A percentile compares a stretch with the other conserved stretches of the same genome.
phyloP scores from a whole-genome alignment of 208 protist species.

The Acanthamoeba healyi region DNA sequence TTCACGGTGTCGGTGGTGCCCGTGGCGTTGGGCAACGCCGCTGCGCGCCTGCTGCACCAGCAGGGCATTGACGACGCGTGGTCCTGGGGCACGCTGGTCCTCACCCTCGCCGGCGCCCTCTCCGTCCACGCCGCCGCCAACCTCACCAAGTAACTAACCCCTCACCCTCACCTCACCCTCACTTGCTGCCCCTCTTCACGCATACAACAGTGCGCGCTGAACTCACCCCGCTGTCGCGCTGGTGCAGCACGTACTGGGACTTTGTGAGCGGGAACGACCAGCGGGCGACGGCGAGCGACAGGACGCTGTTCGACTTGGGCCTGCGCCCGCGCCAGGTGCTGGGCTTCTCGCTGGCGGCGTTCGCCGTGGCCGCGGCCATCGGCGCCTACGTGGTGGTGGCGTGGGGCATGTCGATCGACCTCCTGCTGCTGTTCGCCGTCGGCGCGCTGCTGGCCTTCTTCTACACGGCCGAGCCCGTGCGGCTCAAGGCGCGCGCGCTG shows the following conservation, averaged over 20 bases:
- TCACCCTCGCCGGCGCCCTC: conserved; percentile 28
- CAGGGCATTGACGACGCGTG: neutral
- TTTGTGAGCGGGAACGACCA: conserved; percentile 58
- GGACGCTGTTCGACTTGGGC: conserved; percentile 50
- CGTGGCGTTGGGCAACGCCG: conserved; percentile 7
- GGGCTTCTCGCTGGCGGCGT: conserved; percentile 6
- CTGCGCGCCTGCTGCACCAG: neutral
- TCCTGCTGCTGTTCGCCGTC: neutral
- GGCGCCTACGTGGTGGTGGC: conserved; percentile 20
- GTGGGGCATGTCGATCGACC: neutral
- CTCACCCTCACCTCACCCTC: neutral
- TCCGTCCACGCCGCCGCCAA: conserved; percentile 55
- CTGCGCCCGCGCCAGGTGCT: conserved; percentile 39
- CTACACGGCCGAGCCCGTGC: conserved; percentile 47
- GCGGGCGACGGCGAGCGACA: neutral
- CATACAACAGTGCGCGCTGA: neutral
- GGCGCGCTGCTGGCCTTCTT: conserved; percentile 52
- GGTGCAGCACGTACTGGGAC: conserved; percentile 48
- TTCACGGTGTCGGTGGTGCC: conserved; percentile 52
- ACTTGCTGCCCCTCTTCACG: neutral
- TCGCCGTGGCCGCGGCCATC: neutral
- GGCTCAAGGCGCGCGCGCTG: conserved; percentile 44
- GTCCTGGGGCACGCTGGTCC: neutral
- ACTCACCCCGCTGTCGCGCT: no score
- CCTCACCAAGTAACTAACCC: conserved; percentile 69